Base-by-base conservation (phyloP, 495 filamentous ascomycete species). In the Amniculicola lignicola region DNA sequence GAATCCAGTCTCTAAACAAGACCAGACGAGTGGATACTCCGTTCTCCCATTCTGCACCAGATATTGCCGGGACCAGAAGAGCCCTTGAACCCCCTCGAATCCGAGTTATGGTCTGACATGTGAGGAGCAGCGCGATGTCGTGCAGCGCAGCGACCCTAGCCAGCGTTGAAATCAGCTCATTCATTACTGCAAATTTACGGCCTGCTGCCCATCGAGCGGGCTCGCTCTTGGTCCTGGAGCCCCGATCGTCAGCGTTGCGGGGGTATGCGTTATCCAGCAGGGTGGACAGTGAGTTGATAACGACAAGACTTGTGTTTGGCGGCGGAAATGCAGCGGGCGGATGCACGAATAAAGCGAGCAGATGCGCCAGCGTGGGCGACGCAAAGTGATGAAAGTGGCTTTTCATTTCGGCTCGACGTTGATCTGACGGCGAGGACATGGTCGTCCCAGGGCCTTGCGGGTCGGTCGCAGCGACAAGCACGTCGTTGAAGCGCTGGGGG, bases 261-360 rank as follows among this genome's bases (percentile, higher is more conserved):
- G 83, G 85, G 48, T 90, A 90, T 35, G 89, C 85, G 43, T 83
- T 76, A 47, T 84, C 82, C 57, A 93, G 75, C n/a, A 87, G 73
- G 12, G 80, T 82, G 7, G 89, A 88, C 15, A 93, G 69, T 0
- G 84, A 83, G 66, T 93, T 88, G 60, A 95, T 73, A 9, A 94
- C 76, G n/a, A 95, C 60, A 0, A 95, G 74, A 16, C 69, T 74
- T 3, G 85, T 85, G 21, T 72, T 69, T 25, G 64, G 54, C 0
- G 84, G 82, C 14, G 88, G 78, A 64, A 87, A 83, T 19, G 64
- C 64, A 12, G 75, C 58, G 1, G 80, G 78, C 16, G 86, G 81
- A 50, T 83, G 80, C 25, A 80, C 70, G 27, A 95, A 68, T 4
- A 95, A 70, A 2, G 86, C 85, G 24, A 95, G 73, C 4, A 95